These are phyloP conservation scores for Filosporella fistucella DNA, from an alignment of 495 filamentous ascomycete species.

Conservation along the genomic window DNA sequence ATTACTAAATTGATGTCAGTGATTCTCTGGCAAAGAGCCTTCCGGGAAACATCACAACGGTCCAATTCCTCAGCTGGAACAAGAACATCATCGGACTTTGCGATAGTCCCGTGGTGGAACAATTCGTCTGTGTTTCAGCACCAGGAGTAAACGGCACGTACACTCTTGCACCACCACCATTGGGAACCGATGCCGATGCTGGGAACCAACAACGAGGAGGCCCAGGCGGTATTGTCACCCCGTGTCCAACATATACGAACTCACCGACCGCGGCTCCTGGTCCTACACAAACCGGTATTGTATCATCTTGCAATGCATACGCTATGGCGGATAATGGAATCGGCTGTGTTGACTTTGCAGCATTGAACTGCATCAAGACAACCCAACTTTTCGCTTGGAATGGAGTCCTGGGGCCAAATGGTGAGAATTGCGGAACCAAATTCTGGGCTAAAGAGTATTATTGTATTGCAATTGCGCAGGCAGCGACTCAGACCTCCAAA, in stretches of 20 bases:
- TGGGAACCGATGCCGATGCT: background rate
- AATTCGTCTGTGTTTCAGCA: background rate
- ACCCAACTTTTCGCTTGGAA: background rate
- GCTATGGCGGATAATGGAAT: background rate
- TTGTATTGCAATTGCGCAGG: background rate
- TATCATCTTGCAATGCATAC: background rate
- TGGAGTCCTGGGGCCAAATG: background rate
- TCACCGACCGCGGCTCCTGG: background rate
- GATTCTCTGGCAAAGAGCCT: background rate
- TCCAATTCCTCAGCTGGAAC: background rate
- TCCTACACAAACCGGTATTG: background rate
- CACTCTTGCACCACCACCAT: background rate
- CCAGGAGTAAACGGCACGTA: slow-evolving; percentile 1
- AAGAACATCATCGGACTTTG: background rate
- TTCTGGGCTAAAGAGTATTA: background rate
- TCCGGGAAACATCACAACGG: background rate
- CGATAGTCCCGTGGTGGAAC: background rate
- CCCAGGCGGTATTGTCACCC: background rate
- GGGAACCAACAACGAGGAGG: background rate
- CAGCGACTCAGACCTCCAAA: background rate
- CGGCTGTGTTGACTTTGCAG: background rate
- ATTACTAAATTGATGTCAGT: background rate
- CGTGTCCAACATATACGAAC: background rate
- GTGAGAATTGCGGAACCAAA: background rate
- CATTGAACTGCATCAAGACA: background rate